A percentile compares a stretch with the other conserved stretches of the same genome.
Conservation (phyloP, 768 basidiomycete species). For the Rhodotorula graminis region DNA sequence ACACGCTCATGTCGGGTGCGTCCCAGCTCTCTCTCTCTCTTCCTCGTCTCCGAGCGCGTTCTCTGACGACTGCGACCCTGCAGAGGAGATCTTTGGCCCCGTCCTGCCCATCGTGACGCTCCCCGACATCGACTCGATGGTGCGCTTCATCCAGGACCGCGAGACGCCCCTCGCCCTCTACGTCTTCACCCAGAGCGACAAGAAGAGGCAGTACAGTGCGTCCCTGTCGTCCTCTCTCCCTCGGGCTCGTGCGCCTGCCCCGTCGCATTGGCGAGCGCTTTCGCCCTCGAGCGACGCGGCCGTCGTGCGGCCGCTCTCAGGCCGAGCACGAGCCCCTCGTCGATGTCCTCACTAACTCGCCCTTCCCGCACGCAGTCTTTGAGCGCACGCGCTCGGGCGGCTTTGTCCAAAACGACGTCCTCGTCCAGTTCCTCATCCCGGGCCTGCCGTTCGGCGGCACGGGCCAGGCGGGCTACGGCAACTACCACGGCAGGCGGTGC, state of each 20-base stretch:
- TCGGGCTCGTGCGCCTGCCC: no score
- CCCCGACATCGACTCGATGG: slow-evolving; percentile 63
- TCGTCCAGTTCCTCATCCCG: slow-evolving; percentile 53
- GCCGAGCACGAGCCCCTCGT: no score
- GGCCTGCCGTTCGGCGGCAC: slow-evolving; percentile 71
- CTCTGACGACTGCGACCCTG: background rate
- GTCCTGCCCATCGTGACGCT: slow-evolving; percentile 70
- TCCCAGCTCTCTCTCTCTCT: no score
- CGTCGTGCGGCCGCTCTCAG: no score
- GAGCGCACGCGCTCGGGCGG: slow-evolving; percentile 67
- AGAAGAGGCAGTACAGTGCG: slow-evolving; percentile 61
- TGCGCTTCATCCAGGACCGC: slow-evolving; percentile 61
- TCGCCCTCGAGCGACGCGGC: no score
- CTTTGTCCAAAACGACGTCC: slow-evolving; percentile 63
- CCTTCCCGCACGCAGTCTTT: slow-evolving; percentile 54
- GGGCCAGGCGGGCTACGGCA: slow-evolving; percentile 57
- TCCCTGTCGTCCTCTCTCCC: background rate
- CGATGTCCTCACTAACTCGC: no score
- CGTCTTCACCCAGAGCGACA: slow-evolving; percentile 62
- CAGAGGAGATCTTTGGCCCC: slow-evolving; percentile 79
- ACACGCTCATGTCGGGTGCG: slow-evolving; percentile 72
- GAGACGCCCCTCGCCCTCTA: slow-evolving; percentile 64
- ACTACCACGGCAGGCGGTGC: slow-evolving; percentile 62
- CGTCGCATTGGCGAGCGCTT: no score
- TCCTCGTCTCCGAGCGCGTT: slow-evolving; percentile 45